A percentile compares a stretch with the other conserved stretches of the same genome.
These are phyloP conservation scores for Neonectria magnoliae DNA, from an alignment of 2,329 filamentous ascomycete species.

Conservation along the genomic window DNA sequence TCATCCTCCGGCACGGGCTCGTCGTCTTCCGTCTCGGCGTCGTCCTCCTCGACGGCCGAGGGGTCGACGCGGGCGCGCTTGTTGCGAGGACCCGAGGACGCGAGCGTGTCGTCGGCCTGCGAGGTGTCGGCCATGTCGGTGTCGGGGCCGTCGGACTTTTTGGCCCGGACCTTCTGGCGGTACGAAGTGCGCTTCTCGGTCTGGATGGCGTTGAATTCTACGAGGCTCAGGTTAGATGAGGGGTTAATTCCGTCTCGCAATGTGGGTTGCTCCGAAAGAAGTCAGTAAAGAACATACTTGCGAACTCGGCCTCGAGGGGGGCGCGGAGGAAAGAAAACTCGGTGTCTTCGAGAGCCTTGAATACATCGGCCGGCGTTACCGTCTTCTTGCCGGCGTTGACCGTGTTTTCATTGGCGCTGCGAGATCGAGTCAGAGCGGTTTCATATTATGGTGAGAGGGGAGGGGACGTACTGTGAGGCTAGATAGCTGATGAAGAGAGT, in stretches of 20 bases:
- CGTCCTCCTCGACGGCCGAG: conserved; percentile 47
- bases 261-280: not conserved
- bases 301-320: conserved; percentile 78
- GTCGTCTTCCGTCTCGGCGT: conserved; percentile 53
- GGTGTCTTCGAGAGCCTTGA: conserved; percentile 79
- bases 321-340: conserved; percentile 78
- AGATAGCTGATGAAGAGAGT: conserved; percentile 87
- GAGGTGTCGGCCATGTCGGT: conserved; percentile 51
- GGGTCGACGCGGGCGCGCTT: conserved; percentile 61
- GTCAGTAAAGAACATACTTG: conserved; percentile 62
- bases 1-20: conserved; percentile 57
- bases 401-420: conserved; percentile 78
- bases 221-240: not conserved
- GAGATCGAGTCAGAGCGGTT: conserved; percentile 9
- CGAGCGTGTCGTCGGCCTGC: conserved; percentile 45
- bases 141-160: conserved; percentile 58
- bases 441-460: not conserved
- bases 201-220: conserved; percentile 78
- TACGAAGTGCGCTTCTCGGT: conserved; percentile 79
- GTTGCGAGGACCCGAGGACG: conserved; percentile 49
- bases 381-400: conserved; percentile 77
- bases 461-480: conserved; percentile 72
- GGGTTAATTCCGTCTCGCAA: not conserved
- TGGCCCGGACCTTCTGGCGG: conserved; percentile 74
- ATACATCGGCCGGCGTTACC: conserved; percentile 78